These are phyloP conservation scores for Aegle marmelos DNA, from an alignment of 345 rosid genomes.

Conservation along the genomic window DNA sequence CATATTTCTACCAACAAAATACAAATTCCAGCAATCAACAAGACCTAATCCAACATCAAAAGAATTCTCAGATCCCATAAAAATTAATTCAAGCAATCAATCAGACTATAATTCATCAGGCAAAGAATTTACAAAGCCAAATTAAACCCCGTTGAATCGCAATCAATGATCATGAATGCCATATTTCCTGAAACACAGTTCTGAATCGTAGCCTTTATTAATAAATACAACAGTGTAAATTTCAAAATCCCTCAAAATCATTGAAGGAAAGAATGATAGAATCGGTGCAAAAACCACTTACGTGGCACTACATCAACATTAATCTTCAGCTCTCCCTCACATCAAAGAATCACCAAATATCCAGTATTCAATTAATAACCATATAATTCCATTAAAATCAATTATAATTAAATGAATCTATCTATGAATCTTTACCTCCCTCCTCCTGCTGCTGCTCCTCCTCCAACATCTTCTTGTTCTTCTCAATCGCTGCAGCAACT, in stretches of 20 bases:
- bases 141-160: background rate
- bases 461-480: constrained; percentile 76
- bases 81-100: background rate
- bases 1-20: background rate
- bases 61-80: background rate
- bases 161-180: background rate
- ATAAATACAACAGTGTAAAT: constrained; percentile 4
- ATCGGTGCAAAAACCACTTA: constrained; percentile 2
- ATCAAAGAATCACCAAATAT: background rate
- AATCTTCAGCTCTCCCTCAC: background rate
- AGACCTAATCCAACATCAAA: background rate
- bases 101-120: background rate
- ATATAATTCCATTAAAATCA: background rate
- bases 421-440: constrained; percentile 25
- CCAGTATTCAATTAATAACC: background rate
- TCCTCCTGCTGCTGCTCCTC: constrained; percentile 33
- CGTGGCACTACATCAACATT: constrained; percentile 16
- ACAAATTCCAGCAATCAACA: background rate
- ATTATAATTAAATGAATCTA: constrained; percentile 13
- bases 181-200: background rate
- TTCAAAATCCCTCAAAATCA: constrained; percentile 3
- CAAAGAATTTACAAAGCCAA: background rate
- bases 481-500: constrained; percentile 94
- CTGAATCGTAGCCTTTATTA: background rate
- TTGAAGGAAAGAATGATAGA: constrained; percentile 15